phyloP scores from a whole-genome alignment of 1,139 yeast species.

The Geotrichum australiense region DNA sequence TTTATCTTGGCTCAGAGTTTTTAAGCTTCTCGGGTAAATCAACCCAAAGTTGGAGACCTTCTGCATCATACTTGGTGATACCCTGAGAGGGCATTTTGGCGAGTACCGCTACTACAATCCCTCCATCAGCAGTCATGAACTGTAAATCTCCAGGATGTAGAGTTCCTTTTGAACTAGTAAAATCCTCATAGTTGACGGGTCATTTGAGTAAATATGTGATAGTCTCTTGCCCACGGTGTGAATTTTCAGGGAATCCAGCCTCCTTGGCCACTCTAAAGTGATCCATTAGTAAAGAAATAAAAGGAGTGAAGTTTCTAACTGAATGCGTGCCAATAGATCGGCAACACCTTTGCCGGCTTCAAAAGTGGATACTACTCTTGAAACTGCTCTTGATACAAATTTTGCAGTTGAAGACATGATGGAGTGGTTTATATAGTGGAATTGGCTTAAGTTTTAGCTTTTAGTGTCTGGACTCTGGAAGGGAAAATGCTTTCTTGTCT shows the following conservation, averaged over 20 bases:
- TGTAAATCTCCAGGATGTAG: conserved; percentile 81
- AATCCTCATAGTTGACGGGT: conserved; percentile 82
- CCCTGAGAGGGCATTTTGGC: conserved; percentile 65
- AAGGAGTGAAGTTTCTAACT: conserved; percentile 73
- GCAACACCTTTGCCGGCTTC: conserved; percentile 82
- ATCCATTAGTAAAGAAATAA: conserved; percentile 83
- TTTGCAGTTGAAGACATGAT: no score
- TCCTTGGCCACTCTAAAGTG: conserved; percentile 57
- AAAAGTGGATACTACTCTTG: conserved; percentile 54
- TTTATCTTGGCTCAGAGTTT: conserved; percentile 62
- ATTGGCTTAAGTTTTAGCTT: no score
- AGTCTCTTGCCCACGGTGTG: conserved; percentile 89
- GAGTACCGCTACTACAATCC: conserved; percentile 84
- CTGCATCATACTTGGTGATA: conserved; percentile 34
- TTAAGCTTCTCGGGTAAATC: conserved; percentile 69
- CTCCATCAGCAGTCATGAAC: conserved; percentile 92
- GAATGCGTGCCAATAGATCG: conserved; percentile 68
- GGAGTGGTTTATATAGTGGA: no score
- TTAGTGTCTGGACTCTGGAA: no score
- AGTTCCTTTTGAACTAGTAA: conserved; percentile 75
- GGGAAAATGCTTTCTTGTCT: no score
- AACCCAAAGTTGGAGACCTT: conserved; percentile 80
- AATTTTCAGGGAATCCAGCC: conserved; percentile 87
- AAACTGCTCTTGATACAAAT: conserved; percentile 43
- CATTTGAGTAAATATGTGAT: conserved; percentile 70